Percentiles rank a stretch among this genome's conserved stretches.
These are phyloP conservation scores for Apophysomyces elegans DNA, from an alignment of 371 early-diverging fungal genomes.

Conservation along the genomic window DNA sequence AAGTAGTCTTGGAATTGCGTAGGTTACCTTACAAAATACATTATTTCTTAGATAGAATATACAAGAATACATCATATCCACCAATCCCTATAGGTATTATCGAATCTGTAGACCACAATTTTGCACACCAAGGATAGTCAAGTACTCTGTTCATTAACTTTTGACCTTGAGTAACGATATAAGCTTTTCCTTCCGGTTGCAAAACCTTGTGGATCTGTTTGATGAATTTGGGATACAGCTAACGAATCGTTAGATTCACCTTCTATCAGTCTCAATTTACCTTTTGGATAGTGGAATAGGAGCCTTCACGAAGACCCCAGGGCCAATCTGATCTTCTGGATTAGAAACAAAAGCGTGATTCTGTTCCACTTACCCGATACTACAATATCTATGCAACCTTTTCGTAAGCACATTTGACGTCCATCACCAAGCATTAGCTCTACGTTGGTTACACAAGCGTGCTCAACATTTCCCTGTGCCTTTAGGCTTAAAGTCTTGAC, in stretches of 20 bases:
- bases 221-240: constrained; percentile 53
- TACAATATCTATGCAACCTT: constrained; percentile 38
- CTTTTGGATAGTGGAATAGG: constrained; percentile 38
- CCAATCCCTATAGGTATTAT: constrained; percentile 42
- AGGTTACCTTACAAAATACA: too few relatives aligned
- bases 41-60: constrained; percentile 30
- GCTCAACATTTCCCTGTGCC: constrained; percentile 36
- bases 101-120: constrained; percentile 31
- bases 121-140: constrained; percentile 40
- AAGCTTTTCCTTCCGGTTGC: constrained; percentile 38
- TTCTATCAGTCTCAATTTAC: constrained; percentile 18
- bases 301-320: constrained; percentile 51
- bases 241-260: neutral
- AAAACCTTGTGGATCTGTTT: constrained; percentile 38
- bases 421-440: constrained; percentile 47
- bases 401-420: constrained; percentile 34
- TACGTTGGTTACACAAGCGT: constrained; percentile 33
- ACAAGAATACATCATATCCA: constrained; percentile 43
- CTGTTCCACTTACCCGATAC: constrained; percentile 35
- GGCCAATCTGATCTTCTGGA: constrained; percentile 41
- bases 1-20: too few relatives aligned
- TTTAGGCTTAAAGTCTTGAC: constrained; percentile 33
- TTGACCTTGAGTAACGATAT: constrained; percentile 48
- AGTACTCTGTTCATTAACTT: constrained; percentile 45
- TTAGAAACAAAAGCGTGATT: neutral